Base-by-base conservation (phyloP, 345 rosid species). In the Eucalyptus cloeziana region DNA sequence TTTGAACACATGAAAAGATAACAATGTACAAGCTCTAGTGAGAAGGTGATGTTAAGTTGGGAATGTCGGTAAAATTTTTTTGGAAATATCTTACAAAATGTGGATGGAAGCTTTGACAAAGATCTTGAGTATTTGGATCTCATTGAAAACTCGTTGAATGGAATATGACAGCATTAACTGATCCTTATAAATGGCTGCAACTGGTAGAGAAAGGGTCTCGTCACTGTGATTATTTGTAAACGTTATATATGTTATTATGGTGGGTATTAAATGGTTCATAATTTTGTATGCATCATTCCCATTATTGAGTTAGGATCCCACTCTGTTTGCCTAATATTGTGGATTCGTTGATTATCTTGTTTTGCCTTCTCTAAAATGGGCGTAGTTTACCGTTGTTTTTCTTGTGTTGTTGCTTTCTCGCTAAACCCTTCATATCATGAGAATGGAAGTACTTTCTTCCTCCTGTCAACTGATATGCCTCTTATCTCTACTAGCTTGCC, bases 401-500 rank as follows among this genome's bases (percentile, higher is more conserved):
- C 44, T 69, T 33, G 81, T 71, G 81, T 10, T 19, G 7, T 71
- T 71, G 81, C 85, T 76, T 76, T 76, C 30, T 40, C 1, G 0
- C 85, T 13, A 6, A 76, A 76, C 47, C 30, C 16, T 21, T 76
- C 47, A 76, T 40, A 21, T 21, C 30, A 21, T 76, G 27, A 76
- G 47, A 21, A 40, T 76, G 85, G 85, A 3, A 40, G 85, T 21
- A 40, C 47, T 33, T 44, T 85, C 31, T 87, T 89, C 60, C 17
- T 13, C 4, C 85, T 85, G 87, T 37, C 87, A 76, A 86, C 60
- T 43, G 87, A 6, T 47, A 27, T 25, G 33, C 51, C 40, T 56
- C 76, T 89, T 40, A 89, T 89, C 56, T 89, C 89, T 71, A 64
- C 56, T 93, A 97, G 99, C 97, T 98, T 86, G 99, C 99, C 1